A percentile compares a stretch with the other conserved stretches of the same genome.
phyloP scores from a whole-genome alignment of 1,284 basidiomycete genomes.

The Fomitopsis pinicola region DNA sequence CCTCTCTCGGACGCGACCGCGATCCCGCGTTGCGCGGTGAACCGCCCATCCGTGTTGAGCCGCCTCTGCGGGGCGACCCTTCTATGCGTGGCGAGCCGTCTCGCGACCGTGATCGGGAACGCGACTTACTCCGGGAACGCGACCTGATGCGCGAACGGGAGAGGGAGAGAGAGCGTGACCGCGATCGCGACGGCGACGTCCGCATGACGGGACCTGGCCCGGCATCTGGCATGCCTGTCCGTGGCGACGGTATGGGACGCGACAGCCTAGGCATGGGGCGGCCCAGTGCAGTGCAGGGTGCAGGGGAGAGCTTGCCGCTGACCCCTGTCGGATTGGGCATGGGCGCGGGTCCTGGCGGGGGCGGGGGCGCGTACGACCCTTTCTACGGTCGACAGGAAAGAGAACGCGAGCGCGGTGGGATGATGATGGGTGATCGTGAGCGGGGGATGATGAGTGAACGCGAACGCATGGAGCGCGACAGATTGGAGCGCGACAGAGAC shows the following conservation, averaged over 20 bases:
- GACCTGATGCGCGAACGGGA: constrained; percentile 20
- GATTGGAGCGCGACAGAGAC: constrained; percentile 14
- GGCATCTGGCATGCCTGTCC: constrained; percentile 4
- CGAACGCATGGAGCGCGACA: constrained; percentile 26
- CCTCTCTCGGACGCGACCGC: constrained; percentile 28
- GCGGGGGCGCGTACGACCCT: constrained; percentile 18
- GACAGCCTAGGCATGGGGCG: constrained; percentile 24
- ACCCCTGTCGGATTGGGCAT: constrained; percentile 26
- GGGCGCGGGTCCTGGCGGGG: constrained; percentile 25
- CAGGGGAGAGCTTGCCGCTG: constrained; percentile 16
- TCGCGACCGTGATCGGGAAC: constrained; percentile 10
- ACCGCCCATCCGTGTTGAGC: constrained; percentile 1
- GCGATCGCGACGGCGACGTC: constrained; percentile 26
- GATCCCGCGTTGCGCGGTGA: constrained; percentile 6
- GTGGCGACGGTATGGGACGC: constrained; percentile 22
- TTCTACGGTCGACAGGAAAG: constrained; percentile 28
- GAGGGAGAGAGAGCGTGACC: constrained; percentile 28
- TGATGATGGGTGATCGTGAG: constrained; percentile 18
- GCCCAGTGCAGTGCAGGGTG: constrained; percentile 13
- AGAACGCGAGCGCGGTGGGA: constrained; percentile 25
- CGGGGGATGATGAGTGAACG: constrained; percentile 26
- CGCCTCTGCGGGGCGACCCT: constrained; percentile 1
- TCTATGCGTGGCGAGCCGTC: background rate
- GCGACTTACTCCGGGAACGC: constrained; percentile 22
- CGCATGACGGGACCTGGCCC: constrained; percentile 15